Evolutionary conservation across 805 yeast genomes (phyloP), one percentile per base, ranked within the genome.

Genomic region (Sporopachydermia quercuum): DNA sequence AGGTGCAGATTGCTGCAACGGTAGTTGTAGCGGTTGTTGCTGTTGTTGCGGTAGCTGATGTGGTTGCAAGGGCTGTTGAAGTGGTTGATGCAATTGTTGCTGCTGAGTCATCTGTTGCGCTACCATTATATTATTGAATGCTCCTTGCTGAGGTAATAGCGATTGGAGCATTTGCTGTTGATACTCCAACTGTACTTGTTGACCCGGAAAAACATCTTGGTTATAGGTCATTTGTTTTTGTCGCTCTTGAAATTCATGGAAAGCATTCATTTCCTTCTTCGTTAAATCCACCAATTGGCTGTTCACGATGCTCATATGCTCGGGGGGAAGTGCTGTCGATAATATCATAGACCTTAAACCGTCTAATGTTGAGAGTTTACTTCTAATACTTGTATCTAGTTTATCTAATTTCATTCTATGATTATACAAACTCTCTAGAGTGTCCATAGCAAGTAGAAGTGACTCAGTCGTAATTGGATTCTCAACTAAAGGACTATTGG

Each of bases 241-340:
- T 8, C 30, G 30, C n/a, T 23, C 30, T n/a, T 23, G 30, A n/a
- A 23, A 23, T n/a, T 23, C 13, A n/a, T 23, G 30, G 30, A 23
- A 23, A n/a, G 30, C 60, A 18, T 51, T 41, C 35, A 66, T 45
- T 45, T 69, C 63, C 27, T 53, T 52, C 43, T 65, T 63, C 41
- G 71, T 67, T 30, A 68, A 47, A 5, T 65, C 63, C 15, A 68
- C 52, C 33, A 73, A 53, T 16, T 58, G 58, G 30, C 55, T 59
- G 16, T 55, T 57, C 40, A 57, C 61, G 18, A 39, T 46, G 11
- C 59, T 45, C n/a, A 61, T 41, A 15, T 37, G 4, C 34, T 35
- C 4, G 45, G 36, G 27, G 42, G 33, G 38, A 39, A 18, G 13
- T 37, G 14, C 16, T 19, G 37, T 15, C 16, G 30, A 23, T n/a